Conservation (phyloP, 345 rosid species). For the Theobroma cacao region DNA sequence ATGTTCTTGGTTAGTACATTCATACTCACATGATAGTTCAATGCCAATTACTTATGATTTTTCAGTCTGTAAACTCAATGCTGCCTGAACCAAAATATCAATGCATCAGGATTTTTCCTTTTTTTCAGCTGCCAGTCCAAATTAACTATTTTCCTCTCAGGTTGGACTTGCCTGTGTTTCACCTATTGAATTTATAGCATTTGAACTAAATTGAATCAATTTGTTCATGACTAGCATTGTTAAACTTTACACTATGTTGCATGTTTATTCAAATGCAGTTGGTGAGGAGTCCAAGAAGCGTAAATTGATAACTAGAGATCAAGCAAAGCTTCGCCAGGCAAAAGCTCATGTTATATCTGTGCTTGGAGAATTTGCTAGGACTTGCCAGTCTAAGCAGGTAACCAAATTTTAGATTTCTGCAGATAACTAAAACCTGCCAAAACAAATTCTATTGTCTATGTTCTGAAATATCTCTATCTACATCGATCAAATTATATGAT, state of each 20-base stretch:
- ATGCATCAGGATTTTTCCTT: neutral
- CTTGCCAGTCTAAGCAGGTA: conserved; percentile 66
- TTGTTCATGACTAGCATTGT: neutral
- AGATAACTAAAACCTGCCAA: too few species aligned
- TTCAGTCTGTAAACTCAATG: neutral
- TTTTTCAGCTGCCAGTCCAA: neutral
- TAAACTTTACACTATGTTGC: neutral
- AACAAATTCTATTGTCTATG: neutral
- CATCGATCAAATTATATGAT: neutral
- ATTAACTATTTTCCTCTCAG: neutral
- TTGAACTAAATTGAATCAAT: neutral
- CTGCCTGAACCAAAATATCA: neutral
- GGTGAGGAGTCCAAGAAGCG: conserved; percentile 51
- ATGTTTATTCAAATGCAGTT: conserved; percentile 26
- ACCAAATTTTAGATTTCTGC: neutral
- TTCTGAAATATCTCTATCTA: too few species aligned
- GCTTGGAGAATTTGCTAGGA: conserved; percentile 67
- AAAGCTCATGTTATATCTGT: conserved; percentile 84
- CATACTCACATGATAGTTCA: neutral
- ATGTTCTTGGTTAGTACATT: conserved; percentile 57
- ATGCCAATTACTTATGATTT: neutral
- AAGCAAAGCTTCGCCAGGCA: conserved; percentile 55
- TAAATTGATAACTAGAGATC: conserved; percentile 32
- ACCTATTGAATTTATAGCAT: neutral
- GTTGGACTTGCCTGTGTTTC: neutral